Percentiles rank a stretch among this genome's conserved stretches.
Evolutionary conservation across 108 stramenopile species (phyloP).

Genomic region (Skeletonema marinoi): DNA sequence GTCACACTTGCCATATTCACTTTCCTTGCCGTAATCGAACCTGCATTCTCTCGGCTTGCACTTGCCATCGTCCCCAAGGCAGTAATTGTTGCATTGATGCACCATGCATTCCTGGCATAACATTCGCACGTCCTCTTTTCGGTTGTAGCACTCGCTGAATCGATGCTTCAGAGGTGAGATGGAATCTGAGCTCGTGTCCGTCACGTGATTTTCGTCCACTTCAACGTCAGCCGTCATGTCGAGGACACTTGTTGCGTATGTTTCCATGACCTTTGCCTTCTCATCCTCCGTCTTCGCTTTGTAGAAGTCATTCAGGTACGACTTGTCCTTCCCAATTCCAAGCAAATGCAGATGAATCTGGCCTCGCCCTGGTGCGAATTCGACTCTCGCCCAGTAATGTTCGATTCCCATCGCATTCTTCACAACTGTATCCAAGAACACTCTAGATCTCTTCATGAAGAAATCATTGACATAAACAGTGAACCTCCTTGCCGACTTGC

Average conservation of each 20-base stretch:
- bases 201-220: no score
- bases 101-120: no score
- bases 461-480: conserved; percentile 15
- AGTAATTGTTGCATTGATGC: no score
- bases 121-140: no score
- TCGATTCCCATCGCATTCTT: conserved; percentile 19
- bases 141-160: no score
- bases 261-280: conserved; percentile 1
- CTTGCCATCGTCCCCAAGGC: no score
- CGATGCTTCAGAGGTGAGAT: no score
- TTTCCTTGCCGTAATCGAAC: background rate
- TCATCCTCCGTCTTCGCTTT: conserved; percentile 6
- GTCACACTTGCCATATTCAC: background rate
- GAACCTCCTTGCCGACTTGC: background rate
- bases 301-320: conserved; percentile 19
- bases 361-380: conserved; percentile 26
- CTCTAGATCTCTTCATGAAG: conserved; percentile 14
- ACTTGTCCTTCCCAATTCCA: conserved; percentile 11
- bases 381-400: conserved; percentile 29
- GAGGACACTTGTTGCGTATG: conserved; percentile 2
- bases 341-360: conserved; percentile 34
- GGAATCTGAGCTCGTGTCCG: no score
- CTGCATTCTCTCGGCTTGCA: no score
- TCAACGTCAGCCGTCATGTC: conserved; percentile 29
- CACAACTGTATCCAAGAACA: conserved; percentile 12